These are phyloP conservation scores for Phialophora verrucosa DNA, from an alignment of 2,329 filamentous ascomycete genomes.

Conservation along the genomic window DNA sequence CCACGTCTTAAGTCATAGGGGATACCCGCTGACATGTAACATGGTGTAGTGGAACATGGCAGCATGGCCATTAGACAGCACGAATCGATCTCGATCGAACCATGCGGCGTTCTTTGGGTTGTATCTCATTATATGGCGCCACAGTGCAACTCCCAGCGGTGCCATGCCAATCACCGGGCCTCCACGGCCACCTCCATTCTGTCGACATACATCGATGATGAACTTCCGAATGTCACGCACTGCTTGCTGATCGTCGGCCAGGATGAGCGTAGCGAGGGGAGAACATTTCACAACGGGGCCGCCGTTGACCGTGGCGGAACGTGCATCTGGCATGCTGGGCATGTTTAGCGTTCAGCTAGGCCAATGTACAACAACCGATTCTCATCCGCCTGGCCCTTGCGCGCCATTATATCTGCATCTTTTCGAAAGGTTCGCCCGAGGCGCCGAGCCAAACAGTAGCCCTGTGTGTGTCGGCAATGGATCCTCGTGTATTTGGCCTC, in stretches of 20 bases:
- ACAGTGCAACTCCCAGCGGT: constrained; percentile 64
- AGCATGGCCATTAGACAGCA: constrained; percentile 61
- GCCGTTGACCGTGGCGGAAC: constrained; percentile 11
- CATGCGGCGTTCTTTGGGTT: constrained; percentile 59
- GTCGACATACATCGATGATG: constrained; percentile 23
- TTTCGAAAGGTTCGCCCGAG: background rate
- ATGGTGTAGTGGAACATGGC: constrained; percentile 42
- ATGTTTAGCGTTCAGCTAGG: constrained; percentile 13
- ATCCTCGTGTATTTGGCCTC: background rate
- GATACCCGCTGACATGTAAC: constrained; percentile 45
- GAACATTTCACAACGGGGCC: too few relatives aligned
- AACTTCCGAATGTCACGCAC: constrained; percentile 15
- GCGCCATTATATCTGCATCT: constrained; percentile 19
- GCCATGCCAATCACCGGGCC: constrained; percentile 43
- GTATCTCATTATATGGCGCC: constrained; percentile 34
- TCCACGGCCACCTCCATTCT: constrained; percentile 25
- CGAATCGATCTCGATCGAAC: constrained; percentile 69
- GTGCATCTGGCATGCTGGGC: constrained; percentile 10
- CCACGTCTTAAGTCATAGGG: constrained; percentile 45
- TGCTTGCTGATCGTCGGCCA: constrained; percentile 21
- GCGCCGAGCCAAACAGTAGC: background rate
- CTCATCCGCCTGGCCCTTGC: constrained; percentile 4
- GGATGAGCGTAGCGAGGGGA: constrained; percentile 1
- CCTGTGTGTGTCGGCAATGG: background rate
- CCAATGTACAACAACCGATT: background rate